Conservation (phyloP, 768 basidiomycete species). For the Sarcomyxa edulis region DNA sequence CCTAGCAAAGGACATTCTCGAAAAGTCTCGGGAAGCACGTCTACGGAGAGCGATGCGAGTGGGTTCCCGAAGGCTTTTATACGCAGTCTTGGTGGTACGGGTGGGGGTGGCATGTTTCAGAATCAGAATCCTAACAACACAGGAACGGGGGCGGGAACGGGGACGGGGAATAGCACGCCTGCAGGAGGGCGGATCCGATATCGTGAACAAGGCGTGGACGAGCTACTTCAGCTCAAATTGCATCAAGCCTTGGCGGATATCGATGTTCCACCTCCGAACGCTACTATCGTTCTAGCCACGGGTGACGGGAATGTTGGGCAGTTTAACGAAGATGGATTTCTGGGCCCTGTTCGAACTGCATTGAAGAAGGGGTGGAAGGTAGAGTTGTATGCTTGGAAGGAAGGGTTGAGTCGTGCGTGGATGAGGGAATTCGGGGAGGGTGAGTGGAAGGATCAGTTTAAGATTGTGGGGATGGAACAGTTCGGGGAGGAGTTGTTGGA, state of each 20-base stretch:
- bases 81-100: slow-evolving; percentile 17
- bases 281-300: slow-evolving; percentile 87
- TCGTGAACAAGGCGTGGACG: slow-evolving; percentile 93
- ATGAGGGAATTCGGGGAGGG: slow-evolving; percentile 62
- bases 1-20: slow-evolving; percentile 21
- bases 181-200: slow-evolving; percentile 47
- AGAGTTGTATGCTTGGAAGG: slow-evolving; percentile 92
- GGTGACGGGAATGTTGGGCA: slow-evolving; percentile 92
- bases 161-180: slow-evolving; percentile 15
- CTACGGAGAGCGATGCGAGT: slow-evolving; percentile 20
- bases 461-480: slow-evolving; percentile 61
- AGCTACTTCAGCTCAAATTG: slow-evolving; percentile 88
- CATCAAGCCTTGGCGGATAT: slow-evolving; percentile 80
- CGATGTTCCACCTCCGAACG: slow-evolving; percentile 49
- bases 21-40: slow-evolving; percentile 24
- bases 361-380: slow-evolving; percentile 89
- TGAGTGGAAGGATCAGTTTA: slow-evolving; percentile 37
- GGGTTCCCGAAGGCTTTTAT: slow-evolving; percentile 20
- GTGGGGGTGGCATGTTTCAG: too few relatives aligned
- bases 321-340: slow-evolving; percentile 90
- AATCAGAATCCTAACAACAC: slow-evolving; percentile 4
- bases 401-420: slow-evolving; percentile 77
- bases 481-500: slow-evolving; percentile 59
- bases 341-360: slow-evolving; percentile 82
- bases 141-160: background rate